Evolutionary conservation across 352 stramenopile species (phyloP), one percentile per base, ranked within the genome.

Genomic region (Elongisporangium prolatum): DNA sequence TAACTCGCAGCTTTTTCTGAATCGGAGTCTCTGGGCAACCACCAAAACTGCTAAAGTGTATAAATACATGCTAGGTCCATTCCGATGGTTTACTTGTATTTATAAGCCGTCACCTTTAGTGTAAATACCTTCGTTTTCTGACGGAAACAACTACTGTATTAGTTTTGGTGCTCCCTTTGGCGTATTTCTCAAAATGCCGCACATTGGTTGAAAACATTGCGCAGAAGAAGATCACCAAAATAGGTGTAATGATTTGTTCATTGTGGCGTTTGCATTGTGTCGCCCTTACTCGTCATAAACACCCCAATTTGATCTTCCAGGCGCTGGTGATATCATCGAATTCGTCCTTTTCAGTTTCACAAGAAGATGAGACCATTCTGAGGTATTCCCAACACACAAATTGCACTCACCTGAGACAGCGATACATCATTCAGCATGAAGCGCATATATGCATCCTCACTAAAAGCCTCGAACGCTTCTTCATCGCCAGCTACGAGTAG

Each of bases 361-460:
- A 8, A 37, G 34, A 34, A 25, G 1, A 16, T 18, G 16, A 24
- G 50, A n/a, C 18, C 16, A 16, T 38, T 28, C 2, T 54, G 50
- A 20, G 21, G 38, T 22, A 20, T 8, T 25, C 13, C 21, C 40
- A 28, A 21, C 4, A 14, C 22, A 47, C 44, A 17, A 7, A 3
- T 13, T 40, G 5, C 5, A 59, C 60, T 49, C 67, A 90, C 83
- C 54, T 68, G 4, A 24, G 68, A 51, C 20, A 92, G 63, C 3
- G 80, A 84, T 20, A 92, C 34, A 61, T 92, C 72, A 0, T 65
- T 56, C 21, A 59, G 40, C 48, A 89, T 52, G 21, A 89, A 80
- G 2, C 54, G 50, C 21, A 50, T 58, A 37, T 79, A 87, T 14
- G 60, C 59, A 0, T 72, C 61, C 40, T 92, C 68, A 0, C 58